Percentiles rank a stretch among this genome's conserved stretches.
These are phyloP conservation scores for Leptographium procerum DNA, from an alignment of 2,329 filamentous ascomycete genomes.

Conservation along the genomic window DNA sequence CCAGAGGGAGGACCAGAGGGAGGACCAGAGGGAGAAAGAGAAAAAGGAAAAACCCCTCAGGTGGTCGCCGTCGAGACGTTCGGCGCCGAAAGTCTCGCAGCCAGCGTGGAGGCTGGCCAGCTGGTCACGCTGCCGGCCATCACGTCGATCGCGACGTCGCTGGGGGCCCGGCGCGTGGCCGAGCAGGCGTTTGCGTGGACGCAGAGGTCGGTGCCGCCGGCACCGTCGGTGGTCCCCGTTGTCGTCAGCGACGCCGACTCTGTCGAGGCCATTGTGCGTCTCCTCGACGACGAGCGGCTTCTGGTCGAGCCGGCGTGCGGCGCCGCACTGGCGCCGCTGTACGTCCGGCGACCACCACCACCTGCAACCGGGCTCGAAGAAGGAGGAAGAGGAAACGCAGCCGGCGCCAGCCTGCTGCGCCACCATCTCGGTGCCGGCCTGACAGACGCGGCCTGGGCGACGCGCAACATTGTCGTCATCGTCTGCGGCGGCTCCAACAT, in stretches of 20 bases:
- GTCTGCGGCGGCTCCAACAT: constrained; percentile 72
- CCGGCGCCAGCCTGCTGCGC: constrained; percentile 30
- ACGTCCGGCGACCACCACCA: too few relatives aligned
- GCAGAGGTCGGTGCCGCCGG: constrained; percentile 20
- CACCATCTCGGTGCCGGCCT: constrained; percentile 42
- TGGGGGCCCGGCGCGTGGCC: constrained; percentile 59
- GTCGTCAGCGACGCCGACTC: constrained; percentile 69
- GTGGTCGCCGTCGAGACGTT: constrained; percentile 63
- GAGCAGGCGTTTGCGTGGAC: constrained; percentile 47
- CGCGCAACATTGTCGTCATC: constrained; percentile 68
- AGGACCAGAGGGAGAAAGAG: too few relatives aligned
- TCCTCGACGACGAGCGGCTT: constrained; percentile 72
- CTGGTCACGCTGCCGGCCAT: constrained; percentile 55
- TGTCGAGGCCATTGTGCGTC: constrained; percentile 60
- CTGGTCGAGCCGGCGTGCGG: constrained; percentile 81
- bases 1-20: too few relatives aligned
- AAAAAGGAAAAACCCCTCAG: too few relatives aligned
- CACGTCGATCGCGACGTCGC: constrained; percentile 57
- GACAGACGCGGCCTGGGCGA: constrained; percentile 44
- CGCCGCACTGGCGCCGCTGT: constrained; percentile 60
- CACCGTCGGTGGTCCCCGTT: constrained; percentile 32
- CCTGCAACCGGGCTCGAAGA: too few relatives aligned
- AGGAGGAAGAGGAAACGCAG: too few relatives aligned
- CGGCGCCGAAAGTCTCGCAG: constrained; percentile 55
- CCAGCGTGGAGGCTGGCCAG: constrained; percentile 39